Conservation (phyloP, 2,329 filamentous ascomycete genomes). For the Microsporum canis region DNA sequence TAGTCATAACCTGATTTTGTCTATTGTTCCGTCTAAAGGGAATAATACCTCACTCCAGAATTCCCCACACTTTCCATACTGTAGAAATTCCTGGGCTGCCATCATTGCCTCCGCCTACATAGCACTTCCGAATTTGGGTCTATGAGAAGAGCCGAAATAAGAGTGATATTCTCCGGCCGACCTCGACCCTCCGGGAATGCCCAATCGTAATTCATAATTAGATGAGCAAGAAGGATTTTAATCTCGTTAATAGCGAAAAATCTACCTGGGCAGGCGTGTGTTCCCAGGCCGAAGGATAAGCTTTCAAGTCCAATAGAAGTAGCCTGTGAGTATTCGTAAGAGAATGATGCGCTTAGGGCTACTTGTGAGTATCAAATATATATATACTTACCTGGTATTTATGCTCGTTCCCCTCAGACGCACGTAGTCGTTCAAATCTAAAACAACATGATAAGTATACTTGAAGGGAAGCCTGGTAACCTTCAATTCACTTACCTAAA, state of each 20-base stretch:
- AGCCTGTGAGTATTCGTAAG: neutral
- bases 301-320: slow-evolving; percentile 10
- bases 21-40: neutral
- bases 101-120: neutral
- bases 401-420: neutral
- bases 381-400: neutral
- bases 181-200: slow-evolving; percentile 6
- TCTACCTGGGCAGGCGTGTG: slow-evolving; percentile 25
- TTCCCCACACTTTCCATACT: neutral
- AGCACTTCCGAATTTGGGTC: neutral
- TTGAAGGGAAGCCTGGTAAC: neutral
- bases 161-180: neutral
- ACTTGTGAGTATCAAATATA: neutral
- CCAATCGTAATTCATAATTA: slow-evolving; percentile 27
- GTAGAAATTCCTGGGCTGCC: neutral
- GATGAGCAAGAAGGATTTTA: slow-evolving; percentile 24
- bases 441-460: neutral
- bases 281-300: slow-evolving; percentile 22
- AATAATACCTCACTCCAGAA: neutral
- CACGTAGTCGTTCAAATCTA: neutral
- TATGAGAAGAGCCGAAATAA: neutral
- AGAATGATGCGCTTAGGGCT: neutral
- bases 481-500: neutral
- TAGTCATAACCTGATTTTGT: neutral
- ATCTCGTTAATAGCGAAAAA: slow-evolving; percentile 27